A percentile compares a stretch with the other conserved stretches of the same genome.
These are phyloP conservation scores for Fusarium burgessii DNA, from an alignment of 2,329 filamentous ascomycete genomes.

Conservation along the genomic window DNA sequence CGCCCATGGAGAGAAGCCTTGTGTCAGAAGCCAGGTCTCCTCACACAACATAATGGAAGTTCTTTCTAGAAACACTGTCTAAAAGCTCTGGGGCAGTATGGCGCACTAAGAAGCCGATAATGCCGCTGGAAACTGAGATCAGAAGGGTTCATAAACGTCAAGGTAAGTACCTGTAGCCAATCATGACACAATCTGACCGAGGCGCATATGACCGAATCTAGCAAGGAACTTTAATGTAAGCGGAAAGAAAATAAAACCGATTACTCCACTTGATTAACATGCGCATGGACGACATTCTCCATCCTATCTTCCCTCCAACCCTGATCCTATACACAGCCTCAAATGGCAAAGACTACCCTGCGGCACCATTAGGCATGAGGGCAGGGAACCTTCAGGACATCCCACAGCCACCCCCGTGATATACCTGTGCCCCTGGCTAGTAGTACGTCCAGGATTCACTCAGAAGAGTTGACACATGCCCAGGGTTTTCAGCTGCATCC, in stretches of 20 bases:
- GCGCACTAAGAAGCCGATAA: not conserved
- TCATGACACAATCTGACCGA: not conserved
- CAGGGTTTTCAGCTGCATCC: constrained; percentile 2
- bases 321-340: constrained; percentile 24
- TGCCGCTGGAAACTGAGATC: not conserved
- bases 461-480: constrained; percentile 6
- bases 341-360: not conserved
- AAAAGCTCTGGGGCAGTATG: not conserved
- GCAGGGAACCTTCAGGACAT: not conserved
- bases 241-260: constrained; percentile 2
- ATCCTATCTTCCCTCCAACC: constrained; percentile 11
- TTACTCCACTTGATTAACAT: constrained; percentile 1
- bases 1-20: too few relatives aligned
- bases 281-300: constrained; percentile 1
- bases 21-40: not conserved
- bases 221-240: constrained; percentile 7
- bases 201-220: constrained; percentile 1
- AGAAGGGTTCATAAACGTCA: not conserved
- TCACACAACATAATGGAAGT: not conserved
- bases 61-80: not conserved
- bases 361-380: constrained; percentile 6
- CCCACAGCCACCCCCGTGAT: constrained; percentile 26
- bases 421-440: constrained; percentile 5
- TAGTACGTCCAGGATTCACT: constrained; percentile 1
- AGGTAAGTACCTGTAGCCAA: not conserved